Evolutionary conservation across 768 basidiomycete species (phyloP), one percentile per base, ranked within the genome.

Genomic region (Mycena amicta): DNA sequence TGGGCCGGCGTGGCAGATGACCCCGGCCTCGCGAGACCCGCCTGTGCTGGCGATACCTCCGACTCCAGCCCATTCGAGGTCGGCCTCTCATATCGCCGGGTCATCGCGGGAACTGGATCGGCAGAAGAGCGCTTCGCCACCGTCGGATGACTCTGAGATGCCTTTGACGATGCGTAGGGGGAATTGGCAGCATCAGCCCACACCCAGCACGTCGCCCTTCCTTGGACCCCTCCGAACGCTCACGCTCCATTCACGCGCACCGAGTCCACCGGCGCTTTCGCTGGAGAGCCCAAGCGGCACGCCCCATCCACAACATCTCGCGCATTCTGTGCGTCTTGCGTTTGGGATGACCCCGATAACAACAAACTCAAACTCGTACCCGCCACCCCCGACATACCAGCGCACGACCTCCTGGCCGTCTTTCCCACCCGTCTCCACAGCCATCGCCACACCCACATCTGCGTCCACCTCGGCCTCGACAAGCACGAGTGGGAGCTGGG

Each of bases 281-380:
- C 74, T 82, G 12, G n/a, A 83, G 67, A 83, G 18, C 68, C 72
- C 59, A 64, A 68, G 64, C 29, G 77, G 77, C 25, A 72, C 77
- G 1, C 66, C 72, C 27, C 75, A 75, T 37, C 83, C 86, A 57
- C 81, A 84, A 58, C 86, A 90, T 67, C 82, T 95, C 33, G 92
- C 90, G 3, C 90, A 92, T 67, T 91, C 89, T 0, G 89, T 96
- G 23, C 86, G 91, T 37, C 79, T 88, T 29, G 94, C 93, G 49
- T 97, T 97, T 63, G 92, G 90, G 3, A 95, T 95, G 91, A 94
- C 93, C 5, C 92, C 92, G 0, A 92, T 93, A 37, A 81, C 82
- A n/a, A 16, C 68, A 61, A 37, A 49, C 30, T 5, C 55, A 54
- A 52, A 50, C 68, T 50, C 59, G 67, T 49, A 26, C 29, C 69